Evolutionary conservation across 129 eudicot genomes (phyloP).

Genomic region (Flaveria sonorensis): DNA sequence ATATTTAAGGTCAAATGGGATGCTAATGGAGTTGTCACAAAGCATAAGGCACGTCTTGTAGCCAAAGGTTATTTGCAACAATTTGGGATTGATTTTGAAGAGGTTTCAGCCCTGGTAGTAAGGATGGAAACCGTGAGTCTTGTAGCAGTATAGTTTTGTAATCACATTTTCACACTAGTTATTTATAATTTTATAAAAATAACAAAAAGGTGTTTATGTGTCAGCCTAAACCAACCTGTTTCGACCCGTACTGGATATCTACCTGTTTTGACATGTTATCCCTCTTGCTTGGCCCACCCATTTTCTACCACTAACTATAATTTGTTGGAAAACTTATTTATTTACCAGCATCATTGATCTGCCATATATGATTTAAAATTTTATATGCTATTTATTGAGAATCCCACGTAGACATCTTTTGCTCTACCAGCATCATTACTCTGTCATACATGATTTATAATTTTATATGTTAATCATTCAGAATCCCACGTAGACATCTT

Average conservation of each 20-base stretch:
- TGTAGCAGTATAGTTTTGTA: neutral
- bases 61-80: too few species aligned
- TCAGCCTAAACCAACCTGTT: neutral
- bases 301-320: neutral
- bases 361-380: neutral
- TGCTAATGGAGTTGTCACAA: too few species aligned
- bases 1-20: too few species aligned
- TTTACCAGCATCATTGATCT: neutral
- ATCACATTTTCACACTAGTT: neutral
- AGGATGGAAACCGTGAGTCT: neutral
- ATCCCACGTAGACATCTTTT: conserved; percentile 14
- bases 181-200: neutral
- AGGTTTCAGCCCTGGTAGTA: too few species aligned
- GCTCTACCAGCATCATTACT: conserved; percentile 13
- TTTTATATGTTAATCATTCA: neutral
- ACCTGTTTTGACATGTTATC: neutral
- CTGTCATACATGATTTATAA: neutral
- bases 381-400: neutral
- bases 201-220: conserved; percentile 11
- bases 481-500: conserved; percentile 10
- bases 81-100: too few species aligned
- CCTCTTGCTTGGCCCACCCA: neutral
- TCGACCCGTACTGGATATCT: neutral
- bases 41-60: too few species aligned
- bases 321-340: neutral